Conservation (phyloP, 768 basidiomycete species). For the Crassisporium funariophilum region DNA sequence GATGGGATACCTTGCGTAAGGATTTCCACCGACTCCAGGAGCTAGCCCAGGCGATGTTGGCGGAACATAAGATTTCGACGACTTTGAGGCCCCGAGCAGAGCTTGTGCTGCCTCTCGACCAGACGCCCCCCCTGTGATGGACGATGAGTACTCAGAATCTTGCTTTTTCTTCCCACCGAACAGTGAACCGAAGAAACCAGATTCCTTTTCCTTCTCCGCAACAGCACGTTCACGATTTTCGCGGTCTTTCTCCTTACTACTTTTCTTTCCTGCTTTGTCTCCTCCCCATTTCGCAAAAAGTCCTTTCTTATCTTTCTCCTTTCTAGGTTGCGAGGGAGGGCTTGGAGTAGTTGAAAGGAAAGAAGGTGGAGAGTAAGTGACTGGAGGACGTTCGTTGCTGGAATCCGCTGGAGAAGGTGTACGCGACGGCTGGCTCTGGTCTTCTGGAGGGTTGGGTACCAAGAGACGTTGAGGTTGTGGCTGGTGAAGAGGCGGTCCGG, state of each 20-base stretch:
- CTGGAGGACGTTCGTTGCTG: constrained; percentile 19
- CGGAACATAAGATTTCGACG: constrained; percentile 64
- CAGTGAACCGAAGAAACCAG: constrained; percentile 88
- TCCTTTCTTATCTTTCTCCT: constrained; percentile 75
- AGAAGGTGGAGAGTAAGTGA: constrained; percentile 32
- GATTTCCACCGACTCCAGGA: constrained; percentile 42
- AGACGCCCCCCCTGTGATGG: constrained; percentile 41
- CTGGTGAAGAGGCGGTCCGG: constrained; percentile 57
- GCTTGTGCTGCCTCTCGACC: constrained; percentile 89
- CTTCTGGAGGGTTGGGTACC: constrained; percentile 40
- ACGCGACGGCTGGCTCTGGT: constrained; percentile 43
- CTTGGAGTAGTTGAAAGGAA: constrained; percentile 31
- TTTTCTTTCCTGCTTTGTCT: constrained; percentile 66
- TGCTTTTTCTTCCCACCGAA: constrained; percentile 93
- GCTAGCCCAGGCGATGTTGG: constrained; percentile 62
- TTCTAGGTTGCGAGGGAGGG: constrained; percentile 47
- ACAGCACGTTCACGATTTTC: constrained; percentile 46
- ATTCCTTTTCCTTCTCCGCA: constrained; percentile 70
- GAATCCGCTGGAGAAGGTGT: constrained; percentile 60
- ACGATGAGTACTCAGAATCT: constrained; percentile 48
- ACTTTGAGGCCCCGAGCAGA: constrained; percentile 81
- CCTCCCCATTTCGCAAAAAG: constrained; percentile 68
- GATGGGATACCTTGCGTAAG: constrained; percentile 87
- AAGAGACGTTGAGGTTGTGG: constrained; percentile 64
- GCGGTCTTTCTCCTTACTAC: constrained; percentile 40